A percentile compares a stretch with the other conserved stretches of the same genome.
These are phyloP conservation scores for Amylocarpus encephaloides DNA, from an alignment of 2,329 filamentous ascomycete species.

Conservation along the genomic window DNA sequence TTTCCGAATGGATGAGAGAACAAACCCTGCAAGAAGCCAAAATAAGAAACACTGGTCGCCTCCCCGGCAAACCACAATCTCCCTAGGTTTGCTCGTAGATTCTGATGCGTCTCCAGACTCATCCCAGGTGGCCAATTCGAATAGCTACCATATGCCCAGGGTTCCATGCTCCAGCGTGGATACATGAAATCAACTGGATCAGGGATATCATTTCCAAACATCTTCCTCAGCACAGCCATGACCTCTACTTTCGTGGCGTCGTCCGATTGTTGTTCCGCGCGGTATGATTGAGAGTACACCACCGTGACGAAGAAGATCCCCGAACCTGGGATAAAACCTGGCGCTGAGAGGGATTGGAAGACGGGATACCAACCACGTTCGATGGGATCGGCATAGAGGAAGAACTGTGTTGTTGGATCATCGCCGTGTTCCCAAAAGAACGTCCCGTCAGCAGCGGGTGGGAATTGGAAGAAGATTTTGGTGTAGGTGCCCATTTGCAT, in stretches of 20 bases:
- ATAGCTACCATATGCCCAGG: conserved; percentile 53
- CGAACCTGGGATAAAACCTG: conserved; percentile 53
- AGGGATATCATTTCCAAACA: conserved; percentile 45
- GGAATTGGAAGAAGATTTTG: conserved; percentile 65
- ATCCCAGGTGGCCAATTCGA: conserved; percentile 62
- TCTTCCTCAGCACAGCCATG: conserved; percentile 28
- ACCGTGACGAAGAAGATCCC: conserved; percentile 63
- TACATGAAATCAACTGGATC: conserved; percentile 47
- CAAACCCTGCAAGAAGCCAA: conserved; percentile 55
- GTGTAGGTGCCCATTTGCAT: conserved; percentile 68
- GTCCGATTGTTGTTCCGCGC: conserved; percentile 53
- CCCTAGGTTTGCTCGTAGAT: conserved; percentile 57
- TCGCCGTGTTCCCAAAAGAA: conserved; percentile 56
- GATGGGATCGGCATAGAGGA: conserved; percentile 18
- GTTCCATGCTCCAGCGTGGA: conserved; percentile 42
- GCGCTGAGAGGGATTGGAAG: conserved; percentile 55
- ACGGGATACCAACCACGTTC: conserved; percentile 43
- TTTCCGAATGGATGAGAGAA: background rate
- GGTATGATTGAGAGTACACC: conserved; percentile 48
- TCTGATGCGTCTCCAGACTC: conserved; percentile 60
- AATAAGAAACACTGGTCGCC: conserved; percentile 55
- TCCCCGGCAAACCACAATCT: conserved; percentile 61
- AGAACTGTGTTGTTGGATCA: conserved; percentile 42
- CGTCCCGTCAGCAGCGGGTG: conserved; percentile 34
- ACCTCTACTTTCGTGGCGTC: conserved; percentile 39